Evolutionary conservation across 495 filamentous ascomycete species (phyloP), one percentile per base, ranked within the genome.

Genomic region (Penicillium chermesinum): DNA sequence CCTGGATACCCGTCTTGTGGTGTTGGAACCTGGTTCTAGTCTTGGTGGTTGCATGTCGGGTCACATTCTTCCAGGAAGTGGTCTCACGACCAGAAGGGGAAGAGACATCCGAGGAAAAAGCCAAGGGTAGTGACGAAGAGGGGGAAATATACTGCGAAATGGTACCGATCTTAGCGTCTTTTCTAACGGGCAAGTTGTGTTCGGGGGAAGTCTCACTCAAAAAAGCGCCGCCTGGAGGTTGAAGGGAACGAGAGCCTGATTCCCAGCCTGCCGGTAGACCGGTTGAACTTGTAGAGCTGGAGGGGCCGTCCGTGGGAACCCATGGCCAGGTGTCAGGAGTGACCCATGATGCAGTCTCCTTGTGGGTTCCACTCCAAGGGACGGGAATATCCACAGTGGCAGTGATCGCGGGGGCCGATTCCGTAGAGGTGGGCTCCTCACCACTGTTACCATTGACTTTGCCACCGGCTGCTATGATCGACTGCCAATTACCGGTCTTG

Each of bases 391-490:
- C 74, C 5, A 73, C 72, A 1, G 77, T 75, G 4, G 80, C 69
- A 2, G 83, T 82, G 27, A 82, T 65, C 1, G 73, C 63, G 8
- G 81, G 78, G 4, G 74, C 72, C 14, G 72, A 66, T 15, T 66
- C 52, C 21, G 63, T 63, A n/a, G 70, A 63, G 7, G 62, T 49
- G 5, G 71, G 61, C 27, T 66, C 64, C 16, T 63, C 61, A 27
- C 47, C 70, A 30, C 67, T 68, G 48, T 70, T 73, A 15, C 72
- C 72, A 61, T 80, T 82, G 50, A 91, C 58, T 46, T 75, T 78
- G 39, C 87, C 90, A 39, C 82, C 86, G n/a, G 80, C 70, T 12
- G 91, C 78, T 49, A 77, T 73, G 67, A 98, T 96, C 49, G 83
- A 88, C 50, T 83, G 53, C 85, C 86, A 95, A 17, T 75, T 78